These are phyloP conservation scores for Gremmenia infestans DNA, from an alignment of 2,329 filamentous ascomycete species.

Conservation along the genomic window DNA sequence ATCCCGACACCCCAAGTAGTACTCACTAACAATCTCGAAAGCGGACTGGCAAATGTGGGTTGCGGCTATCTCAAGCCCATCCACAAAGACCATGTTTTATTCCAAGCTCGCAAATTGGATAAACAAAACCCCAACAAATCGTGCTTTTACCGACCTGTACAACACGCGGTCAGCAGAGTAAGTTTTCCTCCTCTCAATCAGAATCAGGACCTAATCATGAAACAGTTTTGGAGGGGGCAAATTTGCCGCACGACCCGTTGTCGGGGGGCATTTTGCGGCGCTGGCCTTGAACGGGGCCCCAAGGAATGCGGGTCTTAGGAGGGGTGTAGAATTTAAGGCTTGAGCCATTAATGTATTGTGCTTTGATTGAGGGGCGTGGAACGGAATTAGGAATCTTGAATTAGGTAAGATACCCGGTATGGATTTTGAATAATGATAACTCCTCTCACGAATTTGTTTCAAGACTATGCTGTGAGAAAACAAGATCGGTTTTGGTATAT, in stretches of 20 bases:
- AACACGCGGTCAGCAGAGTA: constrained; percentile 65
- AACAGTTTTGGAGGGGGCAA: constrained; percentile 14
- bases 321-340: neutral
- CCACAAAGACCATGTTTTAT: constrained; percentile 62
- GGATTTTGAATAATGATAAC: too few relatives aligned
- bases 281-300: constrained; percentile 44
- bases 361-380: neutral
- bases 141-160: constrained; percentile 74
- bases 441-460: too few relatives aligned
- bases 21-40: neutral
- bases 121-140: constrained; percentile 65
- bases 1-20: neutral
- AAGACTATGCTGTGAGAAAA: too few relatives aligned
- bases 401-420: too few relatives aligned
- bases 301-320: neutral
- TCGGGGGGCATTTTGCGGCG: constrained; percentile 75
- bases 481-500: too few relatives aligned
- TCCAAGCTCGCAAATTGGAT: constrained; percentile 69
- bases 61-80: constrained; percentile 64
- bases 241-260: constrained; percentile 75
- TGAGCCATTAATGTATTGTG: neutral
- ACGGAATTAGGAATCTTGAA: neutral
- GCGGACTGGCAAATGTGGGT: constrained; percentile 79
- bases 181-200: constrained; percentile 31
- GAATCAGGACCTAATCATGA: neutral